These are phyloP conservation scores for Firmiana major DNA, from an alignment of 345 rosid species.

Conservation along the genomic window DNA sequence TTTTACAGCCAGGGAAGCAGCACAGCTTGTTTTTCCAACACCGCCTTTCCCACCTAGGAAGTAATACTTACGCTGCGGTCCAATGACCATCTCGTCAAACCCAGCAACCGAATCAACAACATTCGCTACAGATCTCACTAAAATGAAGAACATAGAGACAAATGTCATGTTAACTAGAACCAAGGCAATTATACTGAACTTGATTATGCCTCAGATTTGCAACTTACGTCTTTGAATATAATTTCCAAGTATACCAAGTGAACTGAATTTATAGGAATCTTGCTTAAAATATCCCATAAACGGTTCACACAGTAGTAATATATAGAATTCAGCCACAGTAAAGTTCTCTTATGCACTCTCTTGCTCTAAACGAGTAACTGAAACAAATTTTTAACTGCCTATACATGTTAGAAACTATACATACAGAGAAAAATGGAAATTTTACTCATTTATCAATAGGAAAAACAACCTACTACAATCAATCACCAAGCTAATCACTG, in stretches of 20 bases:
- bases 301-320: neutral
- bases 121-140: constrained; percentile 44
- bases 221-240: neutral
- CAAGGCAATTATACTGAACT: neutral
- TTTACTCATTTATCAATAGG: neutral
- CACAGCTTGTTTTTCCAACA: constrained; percentile 83
- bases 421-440: neutral
- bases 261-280: neutral
- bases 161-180: constrained; percentile 10
- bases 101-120: constrained; percentile 36
- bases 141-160: constrained; percentile 16
- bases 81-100: constrained; percentile 54
- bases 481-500: neutral
- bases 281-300: neutral
- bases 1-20: constrained; percentile 77
- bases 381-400: neutral
- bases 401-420: neutral
- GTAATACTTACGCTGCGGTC: constrained; percentile 49
- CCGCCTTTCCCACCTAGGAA: constrained; percentile 85
- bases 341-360: neutral
- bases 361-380: neutral
- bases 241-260: neutral
- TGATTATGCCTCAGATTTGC: neutral
- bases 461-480: neutral
- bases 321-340: neutral